These are phyloP conservation scores for Phytophthora fragariae DNA, from an alignment of 352 stramenopile genomes.

Conservation along the genomic window DNA sequence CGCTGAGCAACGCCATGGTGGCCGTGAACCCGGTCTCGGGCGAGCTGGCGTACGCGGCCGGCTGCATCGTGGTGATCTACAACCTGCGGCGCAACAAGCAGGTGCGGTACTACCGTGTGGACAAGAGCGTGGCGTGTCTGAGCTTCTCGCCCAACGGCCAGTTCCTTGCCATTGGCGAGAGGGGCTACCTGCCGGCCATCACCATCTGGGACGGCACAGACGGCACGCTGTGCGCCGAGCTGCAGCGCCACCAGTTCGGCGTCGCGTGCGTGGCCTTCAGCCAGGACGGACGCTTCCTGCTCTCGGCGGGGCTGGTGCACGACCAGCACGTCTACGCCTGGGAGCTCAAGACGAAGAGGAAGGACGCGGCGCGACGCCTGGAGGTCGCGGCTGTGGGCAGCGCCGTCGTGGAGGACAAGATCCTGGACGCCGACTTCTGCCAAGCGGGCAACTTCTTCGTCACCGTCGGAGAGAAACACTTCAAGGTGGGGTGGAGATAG, in stretches of 20 bases:
- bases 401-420: constrained; percentile 69
- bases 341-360: constrained; percentile 53
- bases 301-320: constrained; percentile 82
- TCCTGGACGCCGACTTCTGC: constrained; percentile 77
- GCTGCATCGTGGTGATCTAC: constrained; percentile 93
- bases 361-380: constrained; percentile 20
- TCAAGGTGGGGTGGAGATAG: constrained; percentile 52
- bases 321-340: constrained; percentile 87
- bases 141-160: constrained; percentile 86
- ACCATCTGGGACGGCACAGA: constrained; percentile 88
- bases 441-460: constrained; percentile 83
- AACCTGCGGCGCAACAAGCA: constrained; percentile 88
- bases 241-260: constrained; percentile 86
- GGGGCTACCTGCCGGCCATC: constrained; percentile 83
- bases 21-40: constrained; percentile 79
- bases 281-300: constrained; percentile 60
- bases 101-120: constrained; percentile 88
- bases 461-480: constrained; percentile 81
- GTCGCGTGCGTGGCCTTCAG: constrained; percentile 85
- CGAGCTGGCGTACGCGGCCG: constrained; percentile 87
- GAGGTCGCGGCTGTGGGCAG: constrained; percentile 48
- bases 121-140: constrained; percentile 84
- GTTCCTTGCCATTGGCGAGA: constrained; percentile 90
- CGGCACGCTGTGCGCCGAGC: constrained; percentile 81
- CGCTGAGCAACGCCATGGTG: constrained; percentile 77